Conservation (phyloP, 768 basidiomycete species). For the Lactarius deliciosus region DNA sequence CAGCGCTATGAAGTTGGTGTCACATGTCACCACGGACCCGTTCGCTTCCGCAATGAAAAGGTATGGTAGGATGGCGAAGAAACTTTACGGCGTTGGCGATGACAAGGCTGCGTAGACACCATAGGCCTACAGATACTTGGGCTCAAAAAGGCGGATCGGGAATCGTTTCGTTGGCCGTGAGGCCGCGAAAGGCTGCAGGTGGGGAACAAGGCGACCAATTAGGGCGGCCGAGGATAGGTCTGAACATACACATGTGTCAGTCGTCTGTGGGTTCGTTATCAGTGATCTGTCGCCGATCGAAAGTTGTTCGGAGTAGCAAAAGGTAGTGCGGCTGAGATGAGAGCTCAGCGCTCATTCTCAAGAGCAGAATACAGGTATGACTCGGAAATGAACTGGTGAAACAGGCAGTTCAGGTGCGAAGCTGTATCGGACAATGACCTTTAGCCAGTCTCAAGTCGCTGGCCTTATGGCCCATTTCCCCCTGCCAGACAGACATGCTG, state of each 20-base stretch:
- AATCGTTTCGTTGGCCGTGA: background rate
- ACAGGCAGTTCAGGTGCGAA: background rate
- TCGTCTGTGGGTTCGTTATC: background rate
- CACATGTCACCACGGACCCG: background rate
- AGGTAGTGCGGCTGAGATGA: background rate
- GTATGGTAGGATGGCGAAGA: conserved; percentile 1
- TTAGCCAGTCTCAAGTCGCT: background rate
- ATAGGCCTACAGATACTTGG: background rate
- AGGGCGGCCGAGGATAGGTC: background rate
- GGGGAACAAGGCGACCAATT: background rate
- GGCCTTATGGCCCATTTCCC: background rate
- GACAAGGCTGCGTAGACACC: background rate
- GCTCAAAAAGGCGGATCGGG: background rate
- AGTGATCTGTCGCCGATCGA: background rate
- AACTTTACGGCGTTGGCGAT: too few relatives aligned
- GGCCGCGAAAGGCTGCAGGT: background rate
- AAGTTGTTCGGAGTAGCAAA: background rate
- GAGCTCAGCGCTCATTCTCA: background rate
- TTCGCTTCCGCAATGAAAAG: background rate
- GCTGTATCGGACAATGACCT: background rate
- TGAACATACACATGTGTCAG: background rate
- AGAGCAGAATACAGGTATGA: background rate
- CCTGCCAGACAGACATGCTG: too few relatives aligned
- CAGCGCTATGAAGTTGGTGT: background rate
- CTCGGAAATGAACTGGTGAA: background rate